Percentiles rank a stretch among this genome's conserved stretches.
Conservation (phyloP, 2,329 filamentous ascomycete genomes). For the Zarea fungicola region DNA sequence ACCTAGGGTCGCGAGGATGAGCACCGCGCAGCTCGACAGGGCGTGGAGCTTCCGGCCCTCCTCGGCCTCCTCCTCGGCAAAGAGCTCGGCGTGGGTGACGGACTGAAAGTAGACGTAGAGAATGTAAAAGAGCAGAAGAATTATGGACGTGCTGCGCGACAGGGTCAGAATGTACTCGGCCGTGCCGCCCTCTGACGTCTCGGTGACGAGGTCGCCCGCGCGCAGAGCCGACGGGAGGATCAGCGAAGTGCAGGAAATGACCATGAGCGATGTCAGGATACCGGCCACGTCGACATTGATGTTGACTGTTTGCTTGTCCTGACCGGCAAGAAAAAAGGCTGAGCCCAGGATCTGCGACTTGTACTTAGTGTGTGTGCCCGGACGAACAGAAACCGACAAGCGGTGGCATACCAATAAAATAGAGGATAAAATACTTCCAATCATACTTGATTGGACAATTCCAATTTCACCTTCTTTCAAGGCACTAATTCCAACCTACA, state of each 20-base stretch:
- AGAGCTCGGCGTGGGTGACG: constrained; percentile 10
- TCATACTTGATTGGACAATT: constrained; percentile 13
- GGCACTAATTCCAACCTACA: constrained; percentile 12
- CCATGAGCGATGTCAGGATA: constrained; percentile 11
- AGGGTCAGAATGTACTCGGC: constrained; percentile 11
- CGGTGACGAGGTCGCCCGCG: constrained; percentile 1
- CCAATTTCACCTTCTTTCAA: constrained; percentile 13
- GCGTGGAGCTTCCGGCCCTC: constrained; percentile 14
- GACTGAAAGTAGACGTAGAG: constrained; percentile 12
- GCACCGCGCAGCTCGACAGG: constrained; percentile 14
- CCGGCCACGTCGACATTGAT: constrained; percentile 13
- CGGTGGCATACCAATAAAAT: constrained; percentile 4
- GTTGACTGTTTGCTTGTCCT: constrained; percentile 11
- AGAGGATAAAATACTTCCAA: constrained; percentile 12
- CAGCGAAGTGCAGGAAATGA: constrained; percentile 11
- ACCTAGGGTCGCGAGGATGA: constrained; percentile 16
- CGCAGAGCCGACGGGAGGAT: constrained; percentile 10
- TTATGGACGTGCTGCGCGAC: constrained; percentile 11
- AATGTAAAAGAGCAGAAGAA: constrained; percentile 9
- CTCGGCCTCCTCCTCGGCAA: constrained; percentile 12
- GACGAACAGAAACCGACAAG: not conserved
- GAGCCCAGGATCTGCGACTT: constrained; percentile 12
- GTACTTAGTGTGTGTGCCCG: not conserved
- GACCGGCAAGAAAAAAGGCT: constrained; percentile 9
- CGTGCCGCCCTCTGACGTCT: not conserved